A percentile compares a stretch with the other conserved stretches of the same genome.
Evolutionary conservation across 1,284 basidiomycete species (phyloP).

Genomic region (Tranzscheliella williamsii): DNA sequence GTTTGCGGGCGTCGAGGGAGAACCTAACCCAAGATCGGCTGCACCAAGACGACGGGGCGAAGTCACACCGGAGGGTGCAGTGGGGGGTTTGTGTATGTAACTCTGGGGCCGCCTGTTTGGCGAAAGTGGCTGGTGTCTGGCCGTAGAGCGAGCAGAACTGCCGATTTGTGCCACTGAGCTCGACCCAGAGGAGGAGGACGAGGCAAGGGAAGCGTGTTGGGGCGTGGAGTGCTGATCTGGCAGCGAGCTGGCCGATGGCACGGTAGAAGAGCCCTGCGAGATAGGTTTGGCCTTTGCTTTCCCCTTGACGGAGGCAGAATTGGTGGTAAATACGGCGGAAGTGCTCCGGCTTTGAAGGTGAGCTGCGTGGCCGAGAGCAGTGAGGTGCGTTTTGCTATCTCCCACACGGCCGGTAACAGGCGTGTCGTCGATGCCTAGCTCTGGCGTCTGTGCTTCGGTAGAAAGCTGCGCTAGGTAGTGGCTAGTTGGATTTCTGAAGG

Average conservation of each 20-base stretch:
- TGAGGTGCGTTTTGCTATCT: conserved; percentile 25
- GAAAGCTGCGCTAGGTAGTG: conserved; percentile 29
- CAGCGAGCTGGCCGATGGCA: too few relatives aligned
- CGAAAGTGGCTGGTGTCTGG: conserved; percentile 11
- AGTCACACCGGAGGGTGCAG: conserved; percentile 9
- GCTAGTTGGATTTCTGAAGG: conserved; percentile 29
- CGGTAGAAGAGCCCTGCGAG: too few relatives aligned
- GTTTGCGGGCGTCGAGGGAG: conserved; percentile 4
- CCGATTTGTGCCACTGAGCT: too few relatives aligned
- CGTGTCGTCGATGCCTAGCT: conserved; percentile 22
- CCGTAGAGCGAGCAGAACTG: too few relatives aligned
- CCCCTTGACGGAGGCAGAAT: conserved; percentile 1
- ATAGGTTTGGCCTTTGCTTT: conserved; percentile 1
- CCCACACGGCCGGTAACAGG: conserved; percentile 9
- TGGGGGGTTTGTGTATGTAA: conserved; percentile 16
- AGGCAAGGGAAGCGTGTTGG: too few relatives aligned
- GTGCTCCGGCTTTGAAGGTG: conserved; percentile 14
- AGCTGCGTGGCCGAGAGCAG: conserved; percentile 29
- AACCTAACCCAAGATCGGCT: conserved; percentile 8
- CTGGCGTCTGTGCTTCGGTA: conserved; percentile 14
- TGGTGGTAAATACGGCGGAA: neutral
- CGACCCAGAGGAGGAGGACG: too few relatives aligned
- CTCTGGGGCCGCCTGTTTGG: conserved; percentile 17
- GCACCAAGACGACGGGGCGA: conserved; percentile 15
- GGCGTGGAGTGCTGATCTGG: too few relatives aligned